These are phyloP conservation scores for Saccharomycopsis synnaedendra DNA, from an alignment of 805 yeast genomes.

Conservation along the genomic window DNA sequence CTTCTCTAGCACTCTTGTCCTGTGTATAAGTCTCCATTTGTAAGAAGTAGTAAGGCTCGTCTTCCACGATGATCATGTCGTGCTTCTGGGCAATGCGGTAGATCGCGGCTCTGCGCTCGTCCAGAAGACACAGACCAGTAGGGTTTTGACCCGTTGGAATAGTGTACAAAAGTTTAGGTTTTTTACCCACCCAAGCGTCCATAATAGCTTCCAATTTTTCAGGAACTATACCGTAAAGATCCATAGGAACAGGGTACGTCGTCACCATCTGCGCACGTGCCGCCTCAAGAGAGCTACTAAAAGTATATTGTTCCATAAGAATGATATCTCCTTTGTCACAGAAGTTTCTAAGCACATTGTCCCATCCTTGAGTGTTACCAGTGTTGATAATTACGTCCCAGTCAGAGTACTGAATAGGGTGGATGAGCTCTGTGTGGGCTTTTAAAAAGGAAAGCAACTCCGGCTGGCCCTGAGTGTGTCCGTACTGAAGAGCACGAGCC, in stretches of 20 bases:
- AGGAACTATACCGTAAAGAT: slow-evolving; percentile 68
- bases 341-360: slow-evolving; percentile 68
- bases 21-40: slow-evolving; percentile 76
- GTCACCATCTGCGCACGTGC: slow-evolving; percentile 61
- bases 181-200: slow-evolving; percentile 57
- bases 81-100: slow-evolving; percentile 74
- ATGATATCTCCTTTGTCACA: slow-evolving; percentile 72
- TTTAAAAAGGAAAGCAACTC: slow-evolving; percentile 56
- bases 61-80: slow-evolving; percentile 82
- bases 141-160: slow-evolving; percentile 98
- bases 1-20: slow-evolving; percentile 29
- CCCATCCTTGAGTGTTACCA: slow-evolving; percentile 91
- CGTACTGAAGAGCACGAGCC: slow-evolving; percentile 85
- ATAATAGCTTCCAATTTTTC: slow-evolving; percentile 50
- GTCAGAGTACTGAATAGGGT: slow-evolving; percentile 38
- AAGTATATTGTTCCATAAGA: slow-evolving; percentile 71
- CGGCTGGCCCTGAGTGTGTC: slow-evolving; percentile 70
- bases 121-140: slow-evolving; percentile 76
- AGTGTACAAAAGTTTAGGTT: slow-evolving; percentile 82
- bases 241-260: slow-evolving; percentile 68
- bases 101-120: slow-evolving; percentile 65
- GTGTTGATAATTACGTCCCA: slow-evolving; percentile 66
- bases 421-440: slow-evolving; percentile 58
- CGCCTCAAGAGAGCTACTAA: slow-evolving; percentile 77
- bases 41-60: slow-evolving; percentile 94